Conservation (phyloP, 176 grass and related monocot genomes). For the Otatea glauca region DNA sequence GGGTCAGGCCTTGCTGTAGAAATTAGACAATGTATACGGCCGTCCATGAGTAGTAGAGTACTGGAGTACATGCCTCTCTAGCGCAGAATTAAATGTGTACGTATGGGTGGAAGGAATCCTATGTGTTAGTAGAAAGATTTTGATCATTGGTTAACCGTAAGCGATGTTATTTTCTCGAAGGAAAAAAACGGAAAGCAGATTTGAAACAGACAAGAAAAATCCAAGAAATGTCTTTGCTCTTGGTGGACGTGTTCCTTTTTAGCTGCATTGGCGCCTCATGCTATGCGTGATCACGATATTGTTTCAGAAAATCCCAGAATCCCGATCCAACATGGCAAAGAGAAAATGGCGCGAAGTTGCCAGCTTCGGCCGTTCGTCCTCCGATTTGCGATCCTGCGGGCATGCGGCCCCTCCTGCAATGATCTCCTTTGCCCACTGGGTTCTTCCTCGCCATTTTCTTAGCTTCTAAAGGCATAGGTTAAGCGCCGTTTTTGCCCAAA, state of each 20-base stretch:
- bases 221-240: neutral
- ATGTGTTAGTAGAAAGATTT: neutral
- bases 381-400: slow-evolving; percentile 34
- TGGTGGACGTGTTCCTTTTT: neutral
- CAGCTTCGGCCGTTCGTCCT: slow-evolving; percentile 14
- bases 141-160: neutral
- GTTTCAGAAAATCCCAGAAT: slow-evolving; percentile 28
- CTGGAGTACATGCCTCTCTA: neutral
- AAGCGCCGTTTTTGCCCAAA: slow-evolving; percentile 2
- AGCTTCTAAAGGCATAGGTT: slow-evolving; percentile 8
- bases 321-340: neutral
- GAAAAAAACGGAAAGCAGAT: no score
- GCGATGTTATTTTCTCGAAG: neutral
- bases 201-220: no score
- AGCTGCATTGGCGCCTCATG: slow-evolving; percentile 17
- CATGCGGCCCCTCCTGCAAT: slow-evolving; percentile 29
- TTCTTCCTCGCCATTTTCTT: slow-evolving; percentile 45
- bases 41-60: neutral
- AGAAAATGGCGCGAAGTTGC: slow-evolving; percentile 55
- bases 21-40: neutral
- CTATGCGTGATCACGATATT: neutral
- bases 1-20: neutral
- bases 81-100: neutral
- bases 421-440: neutral
- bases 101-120: neutral